Evolutionary conservation across 306 rosid species (phyloP), one percentile per base, ranked within the genome.

Genomic region (Sindora glabra): DNA sequence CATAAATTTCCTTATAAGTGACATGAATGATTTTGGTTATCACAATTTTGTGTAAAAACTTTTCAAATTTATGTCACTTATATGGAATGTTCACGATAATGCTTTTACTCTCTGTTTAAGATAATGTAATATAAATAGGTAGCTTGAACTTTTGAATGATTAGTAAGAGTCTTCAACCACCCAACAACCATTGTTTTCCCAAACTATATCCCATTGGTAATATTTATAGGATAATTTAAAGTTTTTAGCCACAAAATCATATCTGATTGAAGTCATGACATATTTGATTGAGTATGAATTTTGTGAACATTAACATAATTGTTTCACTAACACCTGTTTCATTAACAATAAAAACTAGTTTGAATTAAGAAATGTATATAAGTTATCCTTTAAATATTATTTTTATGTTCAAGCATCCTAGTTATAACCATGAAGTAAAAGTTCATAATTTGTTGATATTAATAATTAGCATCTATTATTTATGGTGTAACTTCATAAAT

Each of bases 21-120:
- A 66, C 65, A 37, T 50, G 57, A 82, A 78, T 89, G 73, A 68
- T 77, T 78, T 76, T 83, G 68, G 79, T 81, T 81, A 75, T 76
- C 58, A 58, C 97, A 94, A 97, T 67, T 86, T 89, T 81, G 53
- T 84, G 81, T 95, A 81, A 89, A 97, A 94, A 72, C 99, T 97
- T 67, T 94, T 94, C 86, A 89, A 82, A 79, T 80, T 94, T 56
- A 27, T 94, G 64, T 90, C 99, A 58, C 76, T 89, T 52, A 46
- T 94, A 74, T 94, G 99, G 99, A 77, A 81, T 25, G 54, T 94
- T 79, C 95, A 82, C 45, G 97, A 86, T 72, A 62, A 74, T 64
- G 79, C 74, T 7, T 95, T 94, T 66, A 91, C 90, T 67, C 63
- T 73, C 63, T 97, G 84, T 42, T 79, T 84, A 44, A 78, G 77